phyloP scores from a whole-genome alignment of 805 yeast species.

The Wickerhamiella dianesei region DNA sequence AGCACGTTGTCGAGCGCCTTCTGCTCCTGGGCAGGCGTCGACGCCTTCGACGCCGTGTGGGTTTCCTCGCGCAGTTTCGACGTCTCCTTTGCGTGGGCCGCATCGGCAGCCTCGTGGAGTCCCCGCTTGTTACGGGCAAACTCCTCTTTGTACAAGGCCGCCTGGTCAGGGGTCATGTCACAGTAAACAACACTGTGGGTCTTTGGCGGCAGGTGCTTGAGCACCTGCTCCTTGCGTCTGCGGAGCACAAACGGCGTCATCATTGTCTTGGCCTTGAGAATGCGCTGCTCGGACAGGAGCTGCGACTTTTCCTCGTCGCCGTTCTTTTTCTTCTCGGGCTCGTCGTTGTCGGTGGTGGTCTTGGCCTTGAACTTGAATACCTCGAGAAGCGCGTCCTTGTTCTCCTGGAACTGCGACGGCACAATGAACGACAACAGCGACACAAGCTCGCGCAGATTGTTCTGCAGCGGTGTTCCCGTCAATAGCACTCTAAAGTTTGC shows the following conservation, averaged over 20 bases:
- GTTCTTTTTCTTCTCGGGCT: not conserved
- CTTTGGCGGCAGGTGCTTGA: conserved; percentile 77
- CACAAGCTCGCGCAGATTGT: conserved; percentile 78
- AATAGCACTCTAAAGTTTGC: conserved; percentile 76
- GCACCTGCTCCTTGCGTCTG: conserved; percentile 82
- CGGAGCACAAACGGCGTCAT: conserved; percentile 95
- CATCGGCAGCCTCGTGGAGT: conserved; percentile 18
- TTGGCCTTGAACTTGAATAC: conserved; percentile 80
- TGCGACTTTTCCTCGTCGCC: conserved; percentile 19
- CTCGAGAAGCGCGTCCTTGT: conserved; percentile 65
- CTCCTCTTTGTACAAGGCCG: conserved; percentile 50
- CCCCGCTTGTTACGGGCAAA: conserved; percentile 26
- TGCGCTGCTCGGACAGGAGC: conserved; percentile 78
- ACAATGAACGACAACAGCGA: conserved; percentile 82
- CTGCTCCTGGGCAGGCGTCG: conserved; percentile 24
- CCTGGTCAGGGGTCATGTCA: conserved; percentile 39
- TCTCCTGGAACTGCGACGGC: conserved; percentile 68
- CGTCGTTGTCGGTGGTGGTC: conserved; percentile 33
- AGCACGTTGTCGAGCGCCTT: conserved; percentile 49
- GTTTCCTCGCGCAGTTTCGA: conserved; percentile 28
- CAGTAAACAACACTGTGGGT: conserved; percentile 51
- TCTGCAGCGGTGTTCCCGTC: conserved; percentile 96
- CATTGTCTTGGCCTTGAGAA: conserved; percentile 87
- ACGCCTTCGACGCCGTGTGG: conserved; percentile 14
- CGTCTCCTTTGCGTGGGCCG: conserved; percentile 14